phyloP scores from a whole-genome alignment of 2,329 filamentous ascomycete genomes.

The Penicillium sp. region DNA sequence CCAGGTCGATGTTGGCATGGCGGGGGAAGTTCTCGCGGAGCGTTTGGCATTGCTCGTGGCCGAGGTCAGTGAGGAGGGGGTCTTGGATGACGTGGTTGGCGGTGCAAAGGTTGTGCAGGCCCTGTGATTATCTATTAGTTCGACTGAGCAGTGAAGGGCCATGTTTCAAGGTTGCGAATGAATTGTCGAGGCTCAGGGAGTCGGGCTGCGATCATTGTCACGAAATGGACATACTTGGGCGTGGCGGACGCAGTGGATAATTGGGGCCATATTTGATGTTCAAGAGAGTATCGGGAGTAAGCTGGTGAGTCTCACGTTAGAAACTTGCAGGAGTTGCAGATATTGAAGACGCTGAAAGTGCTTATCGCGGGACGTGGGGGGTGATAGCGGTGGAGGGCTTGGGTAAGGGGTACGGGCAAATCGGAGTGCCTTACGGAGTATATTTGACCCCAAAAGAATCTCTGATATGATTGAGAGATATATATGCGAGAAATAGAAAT shows the following conservation, averaged over 20 bases:
- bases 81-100: slow-evolving; percentile 74
- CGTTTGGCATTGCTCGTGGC: slow-evolving; percentile 68
- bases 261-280: slow-evolving; percentile 38
- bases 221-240: slow-evolving; percentile 41
- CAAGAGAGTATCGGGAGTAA: neutral
- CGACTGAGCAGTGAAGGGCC: neutral
- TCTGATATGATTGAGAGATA: neutral
- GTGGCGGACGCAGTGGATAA: slow-evolving; percentile 48
- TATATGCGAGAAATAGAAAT: neutral
- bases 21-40: slow-evolving; percentile 65
- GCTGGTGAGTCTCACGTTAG: neutral
- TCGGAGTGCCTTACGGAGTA: neutral
- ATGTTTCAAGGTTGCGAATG: neutral
- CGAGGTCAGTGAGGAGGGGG: slow-evolving; percentile 73
- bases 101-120: slow-evolving; percentile 73
- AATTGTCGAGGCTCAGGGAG: neutral
- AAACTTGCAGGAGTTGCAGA: neutral
- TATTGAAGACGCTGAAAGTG: slow-evolving; percentile 6
- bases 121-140: slow-evolving; percentile 48
- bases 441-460: neutral
- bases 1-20: slow-evolving; percentile 64
- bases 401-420: neutral
- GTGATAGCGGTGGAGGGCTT: neutral
- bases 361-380: slow-evolving; percentile 28
- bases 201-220: neutral